A percentile compares a stretch with the other conserved stretches of the same genome.
Evolutionary conservation across 495 filamentous ascomycete genomes (phyloP).

Genomic region (Tuber melanosporum): DNA sequence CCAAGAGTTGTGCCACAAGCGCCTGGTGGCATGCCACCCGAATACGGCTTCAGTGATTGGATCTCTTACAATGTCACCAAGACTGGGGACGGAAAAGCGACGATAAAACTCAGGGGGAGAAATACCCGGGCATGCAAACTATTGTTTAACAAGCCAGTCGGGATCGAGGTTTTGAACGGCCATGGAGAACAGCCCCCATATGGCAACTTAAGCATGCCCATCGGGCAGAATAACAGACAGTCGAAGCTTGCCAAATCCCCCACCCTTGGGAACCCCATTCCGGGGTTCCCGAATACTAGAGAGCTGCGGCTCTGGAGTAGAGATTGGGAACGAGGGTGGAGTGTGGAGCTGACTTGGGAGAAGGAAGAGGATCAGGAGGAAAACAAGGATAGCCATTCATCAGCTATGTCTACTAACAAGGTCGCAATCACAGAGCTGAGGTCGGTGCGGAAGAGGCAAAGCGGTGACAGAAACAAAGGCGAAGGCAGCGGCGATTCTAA

Average conservation of each 20-base stretch:
- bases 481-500: conserved; percentile 41
- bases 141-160: conserved; percentile 57
- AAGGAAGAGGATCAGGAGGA: conserved; percentile 34
- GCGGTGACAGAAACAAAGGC: conserved; percentile 17
- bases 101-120: conserved; percentile 49
- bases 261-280: conserved; percentile 29
- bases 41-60: conserved; percentile 52
- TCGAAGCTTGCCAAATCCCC: conserved; percentile 17
- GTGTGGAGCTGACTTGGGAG: conserved; percentile 65
- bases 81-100: conserved; percentile 46
- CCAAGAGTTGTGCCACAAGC: conserved; percentile 53
- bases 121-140: conserved; percentile 69
- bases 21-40: conserved; percentile 46
- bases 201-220: conserved; percentile 48
- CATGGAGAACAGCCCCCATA: conserved; percentile 51
- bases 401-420: background rate
- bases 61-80: conserved; percentile 57
- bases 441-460: background rate
- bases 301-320: conserved; percentile 47
- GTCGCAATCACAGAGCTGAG: background rate
- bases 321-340: conserved; percentile 67
- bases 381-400: background rate
- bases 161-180: conserved; percentile 51
- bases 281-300: conserved; percentile 1
- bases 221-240: conserved; percentile 10